Evolutionary conservation across 192 early-diverging fungal species (phyloP), one percentile per base, ranked within the genome.

Genomic region (Coemansia sp.): DNA sequence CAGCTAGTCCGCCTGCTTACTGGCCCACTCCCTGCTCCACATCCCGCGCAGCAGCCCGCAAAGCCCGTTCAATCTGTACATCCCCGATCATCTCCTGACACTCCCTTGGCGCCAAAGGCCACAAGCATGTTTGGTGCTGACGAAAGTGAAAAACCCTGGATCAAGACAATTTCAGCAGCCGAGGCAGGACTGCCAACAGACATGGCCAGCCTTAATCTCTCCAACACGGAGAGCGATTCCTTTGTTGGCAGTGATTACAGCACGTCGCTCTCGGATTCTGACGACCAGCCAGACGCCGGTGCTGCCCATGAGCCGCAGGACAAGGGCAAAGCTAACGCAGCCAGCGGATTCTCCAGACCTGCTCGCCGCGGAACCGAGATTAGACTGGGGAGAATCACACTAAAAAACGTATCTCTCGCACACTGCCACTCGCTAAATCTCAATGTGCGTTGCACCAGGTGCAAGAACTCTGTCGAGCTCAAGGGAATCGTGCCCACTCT

Each of bases 331-430:
- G 51, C 61, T 7, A 48, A 60, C 0, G 10, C 51, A 0, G 32
- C 26, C 2, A 64, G 59, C 8, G 60, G 39, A 8, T 62, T 67
- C 5, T 53, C 71, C 33, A 76, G 71, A 33, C 72, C 81, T n/a
- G 50, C 53, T 0, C 81, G 79, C 13, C 67, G 80, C 11, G 92
- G 90, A n/a, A 89, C 81, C 10, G 85, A 88, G 40, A 81, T 93
- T 35, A 77, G 87, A 8, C 69, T 95, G 40, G 78, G 83, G 0
- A 63, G 83, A 14, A 56, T 80, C 0, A 41, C 70, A 4, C 43
- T 92, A 9, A 73, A 78, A n/a, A 80, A 83, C 50, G 80, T 95
- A 10, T 72, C 87, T 0, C 55, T 93, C 5, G 53, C 90, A 5
- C 69, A 84, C 50, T 87, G 86, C 63, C 63, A 68, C 3, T 71